Evolutionary conservation across 1,284 basidiomycete species (phyloP).

Genomic region (Pyrrhoderma noxium): DNA sequence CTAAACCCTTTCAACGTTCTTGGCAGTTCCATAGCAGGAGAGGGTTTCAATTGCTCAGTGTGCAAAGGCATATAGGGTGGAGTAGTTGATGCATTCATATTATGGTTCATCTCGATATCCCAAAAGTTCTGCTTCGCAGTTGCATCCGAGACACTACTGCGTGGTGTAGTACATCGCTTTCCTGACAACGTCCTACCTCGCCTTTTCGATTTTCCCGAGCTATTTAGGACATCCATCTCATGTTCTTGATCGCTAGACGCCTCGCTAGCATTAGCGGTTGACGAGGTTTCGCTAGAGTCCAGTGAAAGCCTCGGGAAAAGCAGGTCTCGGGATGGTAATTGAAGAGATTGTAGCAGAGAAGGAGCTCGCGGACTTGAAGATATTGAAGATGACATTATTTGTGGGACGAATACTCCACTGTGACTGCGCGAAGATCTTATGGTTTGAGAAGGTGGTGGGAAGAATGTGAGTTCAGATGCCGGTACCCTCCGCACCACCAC

Average conservation of each 20-base stretch:
- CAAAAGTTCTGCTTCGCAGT: background rate
- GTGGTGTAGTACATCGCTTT: background rate
- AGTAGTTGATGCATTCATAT: background rate
- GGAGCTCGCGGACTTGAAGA: background rate
- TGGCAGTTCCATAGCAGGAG: constrained; percentile 16
- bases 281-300: constrained; percentile 12
- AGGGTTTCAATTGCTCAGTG: constrained; percentile 19
- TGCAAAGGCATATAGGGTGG: background rate
- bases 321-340: constrained; percentile 2
- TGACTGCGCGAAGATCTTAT: constrained; percentile 14
- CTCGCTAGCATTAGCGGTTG: constrained; percentile 7
- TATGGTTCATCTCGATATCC: background rate
- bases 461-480: constrained; percentile 49
- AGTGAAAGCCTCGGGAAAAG: constrained; percentile 8
- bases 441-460: constrained; percentile 40
- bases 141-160: background rate
- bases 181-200: constrained; percentile 4
- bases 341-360: constrained; percentile 8
- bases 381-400: constrained; percentile 7
- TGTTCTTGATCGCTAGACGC: constrained; percentile 15
- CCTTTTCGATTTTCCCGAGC: background rate
- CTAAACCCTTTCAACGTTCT: no score
- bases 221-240: constrained; percentile 15
- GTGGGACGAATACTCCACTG: background rate
- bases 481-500: constrained; percentile 45